These are phyloP conservation scores for Grammothele lineata DNA, from an alignment of 768 basidiomycete genomes.

Conservation along the genomic window DNA sequence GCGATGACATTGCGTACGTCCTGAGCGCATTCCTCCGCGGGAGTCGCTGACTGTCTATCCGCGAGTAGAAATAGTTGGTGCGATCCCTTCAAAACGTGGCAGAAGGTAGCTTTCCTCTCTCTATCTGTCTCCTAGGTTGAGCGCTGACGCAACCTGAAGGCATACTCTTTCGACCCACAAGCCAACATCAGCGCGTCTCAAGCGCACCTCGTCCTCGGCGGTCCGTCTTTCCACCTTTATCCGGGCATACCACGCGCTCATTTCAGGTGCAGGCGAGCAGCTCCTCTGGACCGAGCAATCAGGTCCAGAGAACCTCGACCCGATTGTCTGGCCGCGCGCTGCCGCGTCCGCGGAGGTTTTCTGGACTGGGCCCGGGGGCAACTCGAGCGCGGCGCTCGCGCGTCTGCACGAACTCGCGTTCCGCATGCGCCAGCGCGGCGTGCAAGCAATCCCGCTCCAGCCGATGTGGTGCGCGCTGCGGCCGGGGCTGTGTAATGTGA, in stretches of 20 bases:
- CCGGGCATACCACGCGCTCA: background rate
- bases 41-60: background rate
- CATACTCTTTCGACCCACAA: constrained; percentile 71
- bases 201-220: constrained; percentile 60
- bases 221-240: constrained; percentile 30
- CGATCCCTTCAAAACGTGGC: constrained; percentile 80
- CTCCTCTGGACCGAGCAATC: constrained; percentile 76
- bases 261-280: constrained; percentile 44
- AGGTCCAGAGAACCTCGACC: constrained; percentile 61
- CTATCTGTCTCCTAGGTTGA: background rate
- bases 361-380: constrained; percentile 53
- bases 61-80: constrained; percentile 59
- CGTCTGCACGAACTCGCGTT: constrained; percentile 64
- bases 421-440: constrained; percentile 57
- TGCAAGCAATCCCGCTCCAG: constrained; percentile 58
- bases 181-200: constrained; percentile 48
- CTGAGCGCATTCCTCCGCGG: too few relatives aligned
- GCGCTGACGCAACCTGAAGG: constrained; percentile 25
- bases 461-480: constrained; percentile 71
- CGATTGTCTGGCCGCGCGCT: constrained; percentile 69
- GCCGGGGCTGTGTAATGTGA: constrained; percentile 42
- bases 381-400: constrained; percentile 45
- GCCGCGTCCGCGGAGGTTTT: constrained; percentile 72
- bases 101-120: constrained; percentile 40
- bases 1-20: constrained; percentile 38